Evolutionary conservation across 2,329 filamentous ascomycete genomes (phyloP), one percentile per base, ranked within the genome.

Genomic region (Colletotrichum sidae): DNA sequence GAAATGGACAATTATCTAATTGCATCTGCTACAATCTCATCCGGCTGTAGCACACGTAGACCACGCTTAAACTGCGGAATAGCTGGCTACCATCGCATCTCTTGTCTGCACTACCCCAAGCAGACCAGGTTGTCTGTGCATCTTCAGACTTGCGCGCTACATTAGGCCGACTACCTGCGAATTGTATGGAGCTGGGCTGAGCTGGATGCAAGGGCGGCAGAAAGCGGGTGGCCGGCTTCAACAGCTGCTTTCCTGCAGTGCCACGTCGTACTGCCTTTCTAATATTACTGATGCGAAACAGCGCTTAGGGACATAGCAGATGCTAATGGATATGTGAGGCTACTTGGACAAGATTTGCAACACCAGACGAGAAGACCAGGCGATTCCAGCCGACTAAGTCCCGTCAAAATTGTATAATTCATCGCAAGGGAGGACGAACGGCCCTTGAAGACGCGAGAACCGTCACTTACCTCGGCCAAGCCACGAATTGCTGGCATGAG

Each of bases 151-250:
- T 25, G 25, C 25, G 25, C 25, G 25, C 25, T 25, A 25, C 25
- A 25, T 25, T 25, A 25, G 25, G 25, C 25, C 3, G 25, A 25
- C 25, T 25, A 25, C 34, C 37, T 41, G 17, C 33, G 46, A 12
- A 57, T 35, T 42, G 33, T 38, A 50, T 25, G 34, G 17, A 39
- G 50, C 51, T 51, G 56, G 57, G 56, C 50, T 58, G 13, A 50
- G 44, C 38, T 39, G 11, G 39, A 61, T 51, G 51, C 62, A 61
- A 65, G 57, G 51, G 57, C 57, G 45, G 42, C 49, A 49, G 60
- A 64, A 60, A 61, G 56, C 56, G 61, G 61, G 45, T 44, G 51
- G 51, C 17, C 12, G 60, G 57, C 51, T 46, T 33, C 39, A 35
- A 51, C 60, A 25, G 44, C 25, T 52, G 15, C 38, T 54, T 45